Evolutionary conservation across 805 yeast genomes (phyloP), one percentile per base, ranked within the genome.

Genomic region (Trichomonascus vanleenenianus): DNA sequence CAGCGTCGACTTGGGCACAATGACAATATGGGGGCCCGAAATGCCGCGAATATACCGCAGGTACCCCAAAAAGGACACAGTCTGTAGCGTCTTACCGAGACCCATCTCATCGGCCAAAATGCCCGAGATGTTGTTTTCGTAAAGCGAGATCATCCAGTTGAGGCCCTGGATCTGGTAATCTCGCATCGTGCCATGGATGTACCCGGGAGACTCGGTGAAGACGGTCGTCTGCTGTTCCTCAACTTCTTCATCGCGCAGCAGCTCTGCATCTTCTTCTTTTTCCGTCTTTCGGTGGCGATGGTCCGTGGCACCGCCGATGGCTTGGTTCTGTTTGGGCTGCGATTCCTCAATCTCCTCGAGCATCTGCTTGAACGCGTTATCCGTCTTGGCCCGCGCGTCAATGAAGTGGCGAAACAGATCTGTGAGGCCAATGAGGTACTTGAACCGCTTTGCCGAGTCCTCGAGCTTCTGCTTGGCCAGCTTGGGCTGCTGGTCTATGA

Each of bases 91-190:
- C 64, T 91, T 91, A 46, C 98, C 98, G 35, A 91, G 72, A 2
- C 98, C 98, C 98, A 93, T 91, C 63, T 91, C 98, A 66, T 91
- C 98, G 10, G 98, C 98, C 42, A 91, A 68, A 39, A 91, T 93
- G 16, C 98, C 98, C 8, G 95, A 83, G 38, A 91, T 73, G 55
- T 83, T 76, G 63, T 91, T 87, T 54, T 89, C 96, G 61, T 88
- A 85, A 31, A 91, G 66, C 0, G 94, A 79, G 15, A 91, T 82
- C 58, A 91, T 72, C 98, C 98, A 91, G 65, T 93, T 93, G 43
- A 91, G 73, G 42, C 98, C 98, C 60, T 88, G 96, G 27, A 91
- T 71, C 67, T 91, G 98, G 61, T 93, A 91, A 59, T 87, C 95
- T 56, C 98, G 75, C 56, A 93, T 68, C 44, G 61, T 72, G 8